These are phyloP conservation scores for Schoenoplectus triqueter DNA, from an alignment of 202 grass and related monocot species.

Conservation along the genomic window DNA sequence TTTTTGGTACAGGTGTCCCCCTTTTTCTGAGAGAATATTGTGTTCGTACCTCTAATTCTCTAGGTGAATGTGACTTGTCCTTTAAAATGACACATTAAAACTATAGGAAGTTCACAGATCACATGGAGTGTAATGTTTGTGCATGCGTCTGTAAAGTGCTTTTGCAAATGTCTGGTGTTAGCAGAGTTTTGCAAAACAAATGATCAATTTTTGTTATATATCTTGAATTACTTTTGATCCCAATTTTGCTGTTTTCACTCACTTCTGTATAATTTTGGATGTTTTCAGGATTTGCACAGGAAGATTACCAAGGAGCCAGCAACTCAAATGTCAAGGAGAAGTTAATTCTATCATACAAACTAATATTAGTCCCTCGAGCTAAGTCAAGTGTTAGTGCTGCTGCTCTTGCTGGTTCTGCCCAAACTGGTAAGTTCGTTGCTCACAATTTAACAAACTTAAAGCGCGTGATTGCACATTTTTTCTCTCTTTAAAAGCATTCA, in stretches of 20 bases:
- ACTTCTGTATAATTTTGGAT: background rate
- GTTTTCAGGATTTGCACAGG: slow-evolving; percentile 66
- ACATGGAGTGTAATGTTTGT: slow-evolving; percentile 10
- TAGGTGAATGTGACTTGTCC: slow-evolving; percentile 34
- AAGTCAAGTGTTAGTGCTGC: slow-evolving; percentile 53
- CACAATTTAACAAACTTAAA: slow-evolving; percentile 4
- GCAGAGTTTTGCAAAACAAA: background rate
- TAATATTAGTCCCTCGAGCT: slow-evolving; percentile 56
- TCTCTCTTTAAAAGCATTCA: background rate
- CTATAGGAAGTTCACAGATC: slow-evolving; percentile 7
- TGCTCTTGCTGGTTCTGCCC: background rate
- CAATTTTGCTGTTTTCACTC: slow-evolving; percentile 19
- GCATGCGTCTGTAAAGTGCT: slow-evolving; percentile 8
- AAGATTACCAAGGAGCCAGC: slow-evolving; percentile 54
- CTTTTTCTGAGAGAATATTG: slow-evolving; percentile 19
- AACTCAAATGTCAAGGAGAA: slow-evolving; percentile 67
- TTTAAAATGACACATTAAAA: background rate
- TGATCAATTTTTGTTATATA: background rate
- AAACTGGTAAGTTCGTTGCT: slow-evolving; percentile 34
- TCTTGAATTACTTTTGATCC: slow-evolving; percentile 2
- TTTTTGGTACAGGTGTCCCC: slow-evolving; percentile 21
- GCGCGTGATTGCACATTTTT: background rate
- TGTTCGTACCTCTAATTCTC: slow-evolving; percentile 9
- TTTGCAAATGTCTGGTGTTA: background rate
- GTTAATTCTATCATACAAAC: slow-evolving; percentile 65